Evolutionary conservation across 768 basidiomycete genomes (phyloP).

Genomic region (Phylloporus scabripes): DNA sequence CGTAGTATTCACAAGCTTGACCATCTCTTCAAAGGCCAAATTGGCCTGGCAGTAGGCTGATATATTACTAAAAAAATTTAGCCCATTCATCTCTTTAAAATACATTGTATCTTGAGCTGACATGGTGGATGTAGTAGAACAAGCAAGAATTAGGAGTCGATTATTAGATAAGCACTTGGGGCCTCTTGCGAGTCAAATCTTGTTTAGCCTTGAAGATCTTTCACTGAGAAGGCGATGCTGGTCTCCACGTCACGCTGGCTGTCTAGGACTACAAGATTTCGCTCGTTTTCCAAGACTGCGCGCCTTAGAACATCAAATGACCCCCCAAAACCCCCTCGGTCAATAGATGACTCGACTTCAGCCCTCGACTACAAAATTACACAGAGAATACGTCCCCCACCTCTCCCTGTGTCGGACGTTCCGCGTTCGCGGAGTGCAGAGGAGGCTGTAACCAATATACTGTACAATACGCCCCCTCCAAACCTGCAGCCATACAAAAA

Average conservation of each 20-base stretch:
- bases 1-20: constrained; percentile 57
- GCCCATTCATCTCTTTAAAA: no score
- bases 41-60: no score
- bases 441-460: constrained; percentile 95
- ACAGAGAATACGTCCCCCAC: constrained; percentile 70
- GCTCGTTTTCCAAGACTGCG: constrained; percentile 21
- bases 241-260: constrained; percentile 17
- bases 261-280: constrained; percentile 11
- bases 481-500: constrained; percentile 90
- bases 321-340: constrained; percentile 67
- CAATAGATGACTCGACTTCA: constrained; percentile 90
- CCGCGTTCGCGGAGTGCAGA: constrained; percentile 82
- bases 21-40: no score
- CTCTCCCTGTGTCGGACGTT: constrained; percentile 80
- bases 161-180: constrained; percentile 17
- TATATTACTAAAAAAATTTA: no score
- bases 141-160: background rate
- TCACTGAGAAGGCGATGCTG: constrained; percentile 4
- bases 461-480: constrained; percentile 93
- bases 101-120: no score
- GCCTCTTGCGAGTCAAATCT: no score
- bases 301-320: constrained; percentile 14
- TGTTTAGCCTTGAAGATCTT: background rate
- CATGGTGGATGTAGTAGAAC: no score
- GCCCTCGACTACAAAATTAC: constrained; percentile 87